Base-by-base conservation (phyloP, 768 basidiomycete genomes). In the Rubroboletus pulcherrimus region DNA sequence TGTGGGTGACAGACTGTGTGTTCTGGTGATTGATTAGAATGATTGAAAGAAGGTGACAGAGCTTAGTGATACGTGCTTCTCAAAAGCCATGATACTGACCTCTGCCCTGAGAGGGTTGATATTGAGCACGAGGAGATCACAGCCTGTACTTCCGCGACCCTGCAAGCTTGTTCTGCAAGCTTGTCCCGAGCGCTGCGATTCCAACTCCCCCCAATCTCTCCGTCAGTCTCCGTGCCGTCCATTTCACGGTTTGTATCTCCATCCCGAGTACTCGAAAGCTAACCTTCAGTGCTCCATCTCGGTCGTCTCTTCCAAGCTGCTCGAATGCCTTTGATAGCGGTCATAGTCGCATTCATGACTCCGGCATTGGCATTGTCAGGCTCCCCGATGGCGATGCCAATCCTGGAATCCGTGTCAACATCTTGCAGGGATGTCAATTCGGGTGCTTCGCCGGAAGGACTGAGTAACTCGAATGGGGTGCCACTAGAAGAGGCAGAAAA, bases 1-100 rank as follows among this genome's bases (percentile, higher is more conserved):
- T 9, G 7, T 15, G 15, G 15, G 59, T 57, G 46, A 62, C 41
- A 14, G 71, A 62, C 19, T 70, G 75, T 0, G 75, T 73, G 12
- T 64, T 68, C 26, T 69, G 73, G 15, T 74, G 73, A 38, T 83
- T 80, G 0, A 79, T 77, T 46, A 85, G 82, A 19, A 78, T 62
- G 43, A 88, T 74, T 0, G 85, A 83, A 0, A 85, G 82, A 0
- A 87, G 85, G 3, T 85, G 82, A 24, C 87, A 85, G 7, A 99
- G 82, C 54, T 98, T 94, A 7, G 81, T 74, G 63, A 99, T 97
- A 91, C 80, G 15, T 96, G 90, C 69, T 96, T 97, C 11, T 96
- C 97, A 62, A 96, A 97, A 5, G 93, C 93, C 64, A 80, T 75
- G 62, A 99, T 92, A 26, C 94, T 95, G 52, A 99, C 87, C 74